Base-by-base conservation (phyloP, 345 rosid genomes). In the Jatropha curcas region DNA sequence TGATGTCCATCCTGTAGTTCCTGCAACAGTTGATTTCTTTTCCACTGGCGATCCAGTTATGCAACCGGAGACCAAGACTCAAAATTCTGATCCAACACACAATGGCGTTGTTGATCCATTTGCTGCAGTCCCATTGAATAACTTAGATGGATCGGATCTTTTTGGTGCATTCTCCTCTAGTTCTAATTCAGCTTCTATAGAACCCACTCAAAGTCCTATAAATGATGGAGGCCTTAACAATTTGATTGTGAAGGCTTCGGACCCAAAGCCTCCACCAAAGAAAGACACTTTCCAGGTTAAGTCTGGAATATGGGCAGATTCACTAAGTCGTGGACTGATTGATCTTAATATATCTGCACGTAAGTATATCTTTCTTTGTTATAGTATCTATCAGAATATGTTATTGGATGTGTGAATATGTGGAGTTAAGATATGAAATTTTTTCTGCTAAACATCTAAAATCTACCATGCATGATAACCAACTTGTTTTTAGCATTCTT, bases 261-360 rank as follows among this genome's bases (percentile, higher is more conserved):
- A 77, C 60, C 65, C 89, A 2, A 82, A 74, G 65, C 78, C 86
- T 63, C 68, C 76, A 30, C 83, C 80, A 68, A 87, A 84, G 87
- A 89, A 89, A 79, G 93, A 86, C 46, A 31, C 70, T 67, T 91
- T 96, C 82, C 86, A 85, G 76, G 92, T 96, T 76, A 93, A 90
- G 69, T 96, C 99, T 69, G 98, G 98, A 79, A 86, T 96, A 72
- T 96, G 99, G 99, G 88, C 97, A 69, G 97, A 96, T 88, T 90
- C 99, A 41, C 82, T 96, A 48, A 96, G 89, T 87, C 97, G 98
- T 68, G 99, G 99, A 65, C 72, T 96, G 51, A 93, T 96, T 83
- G 99, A 93, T 86, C 99, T 96, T 48, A 93, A 96, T 65, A 90
- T 96, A 84, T 81, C 98, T 81, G 98, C 96, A 75, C 90, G 99